These are phyloP conservation scores for Acanthochlamys bracteata DNA, from an alignment of 106 monocot species.

Conservation along the genomic window DNA sequence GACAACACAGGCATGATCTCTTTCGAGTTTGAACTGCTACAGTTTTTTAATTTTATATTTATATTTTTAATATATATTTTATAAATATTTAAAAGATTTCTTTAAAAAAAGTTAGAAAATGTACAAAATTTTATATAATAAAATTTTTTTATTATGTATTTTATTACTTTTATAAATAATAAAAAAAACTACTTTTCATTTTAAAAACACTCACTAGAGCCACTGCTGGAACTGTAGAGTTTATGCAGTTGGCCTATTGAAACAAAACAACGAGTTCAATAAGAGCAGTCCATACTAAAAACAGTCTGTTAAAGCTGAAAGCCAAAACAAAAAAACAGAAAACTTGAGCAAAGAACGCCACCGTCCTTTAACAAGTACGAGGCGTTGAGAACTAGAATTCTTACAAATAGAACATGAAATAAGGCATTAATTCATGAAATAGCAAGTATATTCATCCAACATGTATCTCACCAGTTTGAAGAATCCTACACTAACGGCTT, in stretches of 20 bases:
- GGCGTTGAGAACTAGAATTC: slow-evolving; percentile 82
- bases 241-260: slow-evolving; percentile 79
- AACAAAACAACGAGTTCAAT: background rate
- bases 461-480: background rate
- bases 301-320: too few species aligned
- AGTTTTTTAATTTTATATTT: too few species aligned
- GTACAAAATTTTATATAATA: too few species aligned
- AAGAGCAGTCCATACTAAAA: background rate
- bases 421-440: background rate
- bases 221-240: slow-evolving; percentile 86
- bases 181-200: slow-evolving; percentile 91
- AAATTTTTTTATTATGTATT: too few species aligned
- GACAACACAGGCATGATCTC: slow-evolving; percentile 95
- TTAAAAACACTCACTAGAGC: slow-evolving; percentile 69
- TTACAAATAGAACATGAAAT: slow-evolving; percentile 37
- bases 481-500: too few species aligned
- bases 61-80: too few species aligned
- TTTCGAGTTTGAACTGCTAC: slow-evolving; percentile 96
- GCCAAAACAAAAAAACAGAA: too few species aligned
- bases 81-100: too few species aligned
- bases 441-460: background rate
- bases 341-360: slow-evolving; percentile 33
- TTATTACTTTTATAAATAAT: too few species aligned
- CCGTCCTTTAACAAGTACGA: slow-evolving; percentile 85
- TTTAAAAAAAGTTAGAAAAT: too few species aligned